phyloP scores from a whole-genome alignment of 1,284 basidiomycete species.

The Heterobasidion annosum region DNA sequence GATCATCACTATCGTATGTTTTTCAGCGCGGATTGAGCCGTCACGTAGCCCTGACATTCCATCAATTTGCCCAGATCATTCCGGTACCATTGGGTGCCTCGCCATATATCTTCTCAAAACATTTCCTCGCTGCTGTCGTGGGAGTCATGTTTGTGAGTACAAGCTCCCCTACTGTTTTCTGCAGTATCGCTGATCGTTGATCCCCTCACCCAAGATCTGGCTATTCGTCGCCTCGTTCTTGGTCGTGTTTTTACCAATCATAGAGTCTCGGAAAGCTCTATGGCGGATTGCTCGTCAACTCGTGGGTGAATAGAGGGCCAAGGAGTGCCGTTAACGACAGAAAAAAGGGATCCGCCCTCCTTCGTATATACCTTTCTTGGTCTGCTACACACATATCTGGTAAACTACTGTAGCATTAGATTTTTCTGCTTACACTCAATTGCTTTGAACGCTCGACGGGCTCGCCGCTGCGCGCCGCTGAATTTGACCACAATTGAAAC shows the following conservation, averaged over 20 bases:
- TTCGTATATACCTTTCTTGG: too few relatives aligned
- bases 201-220: conserved; percentile 9
- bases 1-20: conserved; percentile 15
- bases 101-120: conserved; percentile 11
- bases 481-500: too few relatives aligned
- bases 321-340: background rate
- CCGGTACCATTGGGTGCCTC: conserved; percentile 12
- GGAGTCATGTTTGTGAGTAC: conserved; percentile 12
- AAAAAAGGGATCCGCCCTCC: too few relatives aligned
- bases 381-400: too few relatives aligned
- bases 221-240: conserved; percentile 13
- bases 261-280: conserved; percentile 12
- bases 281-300: conserved; percentile 4
- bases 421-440: too few relatives aligned
- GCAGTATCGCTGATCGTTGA: background rate
- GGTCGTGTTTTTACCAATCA: conserved; percentile 12
- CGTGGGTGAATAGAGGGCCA: background rate
- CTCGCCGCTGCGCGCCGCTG: too few relatives aligned
- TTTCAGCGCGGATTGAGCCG: background rate
- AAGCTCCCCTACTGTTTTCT: background rate
- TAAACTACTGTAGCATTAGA: too few relatives aligned
- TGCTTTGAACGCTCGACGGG: too few relatives aligned
- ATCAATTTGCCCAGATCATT: conserved; percentile 5
- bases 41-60: background rate
- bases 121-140: conserved; percentile 11